Conservation (phyloP, 2,329 filamentous ascomycete species). For the Xylariaceae sp. region DNA sequence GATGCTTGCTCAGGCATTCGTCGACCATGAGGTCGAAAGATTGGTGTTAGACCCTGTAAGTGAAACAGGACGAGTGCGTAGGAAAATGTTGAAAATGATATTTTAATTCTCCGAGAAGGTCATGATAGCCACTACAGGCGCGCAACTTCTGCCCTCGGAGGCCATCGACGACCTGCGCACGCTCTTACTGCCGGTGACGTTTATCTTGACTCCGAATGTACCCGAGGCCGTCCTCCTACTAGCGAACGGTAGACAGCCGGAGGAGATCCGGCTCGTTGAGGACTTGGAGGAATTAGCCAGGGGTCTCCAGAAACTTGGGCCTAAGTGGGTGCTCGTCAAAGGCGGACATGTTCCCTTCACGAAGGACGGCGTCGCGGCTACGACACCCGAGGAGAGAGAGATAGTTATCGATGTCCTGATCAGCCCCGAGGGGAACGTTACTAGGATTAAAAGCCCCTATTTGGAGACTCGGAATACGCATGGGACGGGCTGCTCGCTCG, state of each 20-base stretch:
- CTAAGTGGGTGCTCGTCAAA: constrained; percentile 78
- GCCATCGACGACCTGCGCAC: constrained; percentile 57
- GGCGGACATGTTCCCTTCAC: constrained; percentile 83
- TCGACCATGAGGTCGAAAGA: constrained; percentile 48
- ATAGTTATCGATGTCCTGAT: constrained; percentile 73
- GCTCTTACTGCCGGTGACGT: constrained; percentile 59
- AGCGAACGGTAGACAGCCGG: constrained; percentile 35
- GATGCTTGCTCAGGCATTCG: constrained; percentile 60
- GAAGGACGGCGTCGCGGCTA: constrained; percentile 54
- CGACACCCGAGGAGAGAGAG: constrained; percentile 51
- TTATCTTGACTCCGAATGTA: constrained; percentile 29
- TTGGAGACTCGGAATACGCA: constrained; percentile 76
- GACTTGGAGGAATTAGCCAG: constrained; percentile 66
- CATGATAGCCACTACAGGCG: constrained; percentile 83
- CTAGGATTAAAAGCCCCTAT: constrained; percentile 65
- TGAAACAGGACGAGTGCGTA: neutral
- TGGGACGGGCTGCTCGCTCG: constrained; percentile 89
- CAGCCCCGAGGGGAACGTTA: constrained; percentile 46
- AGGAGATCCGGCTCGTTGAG: constrained; percentile 48
- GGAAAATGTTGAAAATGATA: no score
- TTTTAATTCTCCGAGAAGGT: constrained; percentile 49
- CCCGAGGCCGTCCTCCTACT: constrained; percentile 19
- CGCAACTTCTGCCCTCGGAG: constrained; percentile 58
- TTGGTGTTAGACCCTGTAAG: constrained; percentile 71
- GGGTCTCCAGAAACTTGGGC: constrained; percentile 61